Base-by-base conservation (phyloP, 2,329 filamentous ascomycete genomes). In the Ascocoryne sarcoides region DNA sequence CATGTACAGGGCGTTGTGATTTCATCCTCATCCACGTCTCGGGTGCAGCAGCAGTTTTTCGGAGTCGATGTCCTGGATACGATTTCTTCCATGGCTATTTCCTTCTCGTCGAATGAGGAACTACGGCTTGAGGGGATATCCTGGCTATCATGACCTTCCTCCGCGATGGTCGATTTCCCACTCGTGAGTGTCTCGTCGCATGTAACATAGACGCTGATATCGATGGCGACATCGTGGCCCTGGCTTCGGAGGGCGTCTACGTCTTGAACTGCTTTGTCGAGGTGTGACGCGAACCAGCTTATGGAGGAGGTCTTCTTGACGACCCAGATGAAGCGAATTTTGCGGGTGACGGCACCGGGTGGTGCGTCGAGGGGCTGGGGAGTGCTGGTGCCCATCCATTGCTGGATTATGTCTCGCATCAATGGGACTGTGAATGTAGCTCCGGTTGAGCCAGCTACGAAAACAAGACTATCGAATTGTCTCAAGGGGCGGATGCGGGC, bases 341-440 rank as follows among this genome's bases (percentile, higher is more conserved):
- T 12, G 21, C 33, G 8, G 30, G 31, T 18, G 26, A 26, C 23
- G 7, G 23, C 23, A 7, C 23, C 23, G 12, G 7, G 7, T 26
- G 23, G 23, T 7, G 23, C 23, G 12, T 26, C 23, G 12, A 26
- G 12, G 23, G 3, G 26, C 33, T 16, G 19, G 21, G 36, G 37
- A 10, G 4, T 7, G 23, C 23, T 26, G 23, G 38, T 28, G 30
- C 72, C 17, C 26, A 28, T 44, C 46, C 51, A 53, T 42, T 53
- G 46, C 30, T 50, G 46, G 12, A 56, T 45, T 16, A 90, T 88
- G 76, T 82, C 83, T 17, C 77, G 78, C 50, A 82, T 95, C 53
- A 95, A 95, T 63, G 84, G 90, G 56, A 73, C 95, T 18, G 79
- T 98, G 40, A 94, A 98, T 60, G 90, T 74, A 17, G 70, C 71